phyloP scores from a whole-genome alignment of 2,329 filamentous ascomycete genomes.

The Talaromyces sp. region DNA sequence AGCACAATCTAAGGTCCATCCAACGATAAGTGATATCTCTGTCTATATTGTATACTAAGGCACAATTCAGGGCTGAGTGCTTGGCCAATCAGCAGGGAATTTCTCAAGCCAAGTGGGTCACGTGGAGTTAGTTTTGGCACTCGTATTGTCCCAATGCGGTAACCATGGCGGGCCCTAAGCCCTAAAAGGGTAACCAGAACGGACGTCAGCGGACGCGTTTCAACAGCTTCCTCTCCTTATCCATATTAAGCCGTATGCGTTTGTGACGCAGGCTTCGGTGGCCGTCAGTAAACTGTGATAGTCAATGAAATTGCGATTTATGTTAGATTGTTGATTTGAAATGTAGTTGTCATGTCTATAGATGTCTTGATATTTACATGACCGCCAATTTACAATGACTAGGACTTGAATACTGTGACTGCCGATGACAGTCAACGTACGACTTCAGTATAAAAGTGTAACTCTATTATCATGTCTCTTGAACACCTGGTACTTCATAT shows the following conservation, averaged over 20 bases:
- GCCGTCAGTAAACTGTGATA: constrained; percentile 12
- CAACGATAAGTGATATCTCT: background rate
- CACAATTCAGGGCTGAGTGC: background rate
- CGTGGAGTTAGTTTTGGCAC: background rate
- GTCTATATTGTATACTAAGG: background rate
- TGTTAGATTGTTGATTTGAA: background rate
- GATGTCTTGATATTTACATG: background rate
- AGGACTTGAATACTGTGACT: too few species aligned
- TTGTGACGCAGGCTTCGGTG: constrained; percentile 24
- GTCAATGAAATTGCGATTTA: background rate
- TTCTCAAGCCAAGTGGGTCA: background rate
- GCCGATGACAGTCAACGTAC: too few species aligned
- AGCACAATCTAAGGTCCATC: background rate
- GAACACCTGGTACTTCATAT: too few species aligned
- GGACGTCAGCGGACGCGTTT: background rate
- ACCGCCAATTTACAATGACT: too few species aligned
- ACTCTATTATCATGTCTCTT: too few species aligned
- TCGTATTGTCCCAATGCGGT: background rate
- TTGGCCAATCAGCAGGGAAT: background rate
- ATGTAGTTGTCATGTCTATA: background rate
- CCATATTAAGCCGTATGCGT: constrained; percentile 27
- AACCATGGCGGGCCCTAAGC: background rate
- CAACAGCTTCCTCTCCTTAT: background rate
- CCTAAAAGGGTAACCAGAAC: background rate
- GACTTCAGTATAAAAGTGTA: too few species aligned